These are phyloP conservation scores for Gaertneriomyces sp. DNA, from an alignment of 192 early-diverging fungal species.

Conservation along the genomic window DNA sequence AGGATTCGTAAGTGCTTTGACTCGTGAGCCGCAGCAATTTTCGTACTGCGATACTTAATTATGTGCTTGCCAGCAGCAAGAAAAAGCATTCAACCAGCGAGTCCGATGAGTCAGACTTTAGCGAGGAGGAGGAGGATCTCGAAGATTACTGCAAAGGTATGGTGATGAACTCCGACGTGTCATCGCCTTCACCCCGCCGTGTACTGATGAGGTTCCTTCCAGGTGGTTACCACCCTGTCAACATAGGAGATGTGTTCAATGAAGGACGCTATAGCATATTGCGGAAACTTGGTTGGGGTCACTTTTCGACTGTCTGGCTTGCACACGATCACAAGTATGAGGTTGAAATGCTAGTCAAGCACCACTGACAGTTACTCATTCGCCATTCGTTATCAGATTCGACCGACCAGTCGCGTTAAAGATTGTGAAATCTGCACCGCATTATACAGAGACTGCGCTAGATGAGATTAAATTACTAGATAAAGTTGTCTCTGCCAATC, in stretches of 20 bases:
- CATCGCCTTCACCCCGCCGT: background rate
- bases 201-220: background rate
- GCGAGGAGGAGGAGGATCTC: constrained; percentile 77
- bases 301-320: constrained; percentile 98
- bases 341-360: background rate
- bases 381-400: constrained; percentile 32
- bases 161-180: background rate
- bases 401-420: constrained; percentile 90
- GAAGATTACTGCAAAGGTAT: constrained; percentile 82
- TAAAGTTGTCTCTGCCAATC: constrained; percentile 66
- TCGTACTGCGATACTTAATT: too few relatives aligned
- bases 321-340: constrained; percentile 68
- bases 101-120: constrained; percentile 33
- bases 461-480: constrained; percentile 96
- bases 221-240: constrained; percentile 90
- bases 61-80: too few relatives aligned
- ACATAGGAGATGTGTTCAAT: constrained; percentile 77
- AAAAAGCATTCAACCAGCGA: too few relatives aligned
- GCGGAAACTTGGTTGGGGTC: constrained; percentile 97
- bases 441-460: constrained; percentile 92
- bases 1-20: too few relatives aligned
- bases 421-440: constrained; percentile 91
- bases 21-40: too few relatives aligned
- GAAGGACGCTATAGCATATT: constrained; percentile 78
- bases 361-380: background rate